Evolutionary conservation across 164 flowering plant genomes (phyloP), one percentile per base, ranked within the genome.

Genomic region (Nymphaea colorata): DNA sequence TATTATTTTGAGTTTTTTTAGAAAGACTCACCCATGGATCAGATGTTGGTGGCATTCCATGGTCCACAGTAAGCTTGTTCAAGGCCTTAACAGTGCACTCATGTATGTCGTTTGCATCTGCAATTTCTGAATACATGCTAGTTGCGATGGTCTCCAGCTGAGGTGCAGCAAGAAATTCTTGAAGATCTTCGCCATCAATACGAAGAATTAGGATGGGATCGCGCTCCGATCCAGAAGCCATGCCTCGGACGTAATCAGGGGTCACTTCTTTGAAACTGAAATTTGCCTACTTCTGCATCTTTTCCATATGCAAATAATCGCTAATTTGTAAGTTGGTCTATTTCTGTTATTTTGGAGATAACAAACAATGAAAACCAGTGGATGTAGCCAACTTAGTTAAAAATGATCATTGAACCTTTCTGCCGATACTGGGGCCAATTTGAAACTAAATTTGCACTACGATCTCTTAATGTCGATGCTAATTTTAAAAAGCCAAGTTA

Each of bases 191-290:
- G 6, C 98, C 97, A 45, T 94, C 97, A 6, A 94, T 89, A 17
- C 98, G 89, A 67, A 94, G 90, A 62, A 94, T 91, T 70, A 91
- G 93, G 62, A 91, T 80, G 5, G 98, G 96, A 67, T 90, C 97
- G 44, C 98, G 81, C 84, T 89, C 86, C 75, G 91, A 75, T 2
- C 98, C 98, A 0, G 93, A 80, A 18, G 97, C 96, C 97, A 94
- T 94, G 78, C 93, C 97, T 71, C 87, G 44, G 6, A 89, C 69
- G 74, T 88, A 75, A 72, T 89, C 95, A 59, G 91, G 91, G 0
- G 88, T 82, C 62, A 87, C 97, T 69, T 74, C 85, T 76, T 84
- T 85, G 68, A 91, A 89, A 51, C 14, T 8, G 57, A 51, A 15
- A 51, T 15, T 51, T 15, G 12, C 57, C 14, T 51, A 8, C 57